phyloP scores from a whole-genome alignment of 305 asterid species.

The Rubia balearica region DNA sequence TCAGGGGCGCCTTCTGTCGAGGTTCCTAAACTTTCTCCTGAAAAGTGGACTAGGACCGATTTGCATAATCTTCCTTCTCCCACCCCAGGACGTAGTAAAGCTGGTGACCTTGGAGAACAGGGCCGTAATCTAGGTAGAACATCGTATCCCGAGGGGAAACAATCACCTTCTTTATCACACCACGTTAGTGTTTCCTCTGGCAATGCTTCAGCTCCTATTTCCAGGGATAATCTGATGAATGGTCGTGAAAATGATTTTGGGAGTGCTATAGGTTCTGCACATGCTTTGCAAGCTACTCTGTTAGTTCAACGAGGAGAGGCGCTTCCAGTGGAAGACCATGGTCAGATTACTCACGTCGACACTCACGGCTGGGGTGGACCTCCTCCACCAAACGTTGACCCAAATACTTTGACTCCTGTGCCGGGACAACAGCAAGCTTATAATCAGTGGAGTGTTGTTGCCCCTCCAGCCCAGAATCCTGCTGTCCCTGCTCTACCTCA shows the following conservation, averaged over 20 bases:
- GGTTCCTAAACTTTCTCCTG: constrained; percentile 33
- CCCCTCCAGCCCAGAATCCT: constrained; percentile 44
- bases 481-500: constrained; percentile 44
- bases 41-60: constrained; percentile 43
- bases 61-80: constrained; percentile 62
- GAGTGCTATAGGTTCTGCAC: constrained; percentile 26
- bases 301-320: constrained; percentile 33
- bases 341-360: constrained; percentile 44
- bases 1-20: constrained; percentile 22
- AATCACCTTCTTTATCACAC: constrained; percentile 42
- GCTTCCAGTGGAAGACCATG: constrained; percentile 32
- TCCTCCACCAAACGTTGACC: constrained; percentile 27
- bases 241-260: constrained; percentile 19
- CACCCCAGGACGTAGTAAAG: constrained; percentile 48
- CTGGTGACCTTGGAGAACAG: constrained; percentile 30
- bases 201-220: constrained; percentile 37
- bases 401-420: constrained; percentile 26
- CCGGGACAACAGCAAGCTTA: constrained; percentile 51
- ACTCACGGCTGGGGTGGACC: constrained; percentile 34
- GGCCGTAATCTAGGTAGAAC: constrained; percentile 31
- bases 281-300: constrained; percentile 30
- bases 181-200: constrained; percentile 30
- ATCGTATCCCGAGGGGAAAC: constrained; percentile 36
- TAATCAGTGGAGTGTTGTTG: constrained; percentile 36
- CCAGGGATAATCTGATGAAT: constrained; percentile 30